Evolutionary conservation across 495 filamentous ascomycete species (phyloP).

Genomic region (Tuber brumale): DNA sequence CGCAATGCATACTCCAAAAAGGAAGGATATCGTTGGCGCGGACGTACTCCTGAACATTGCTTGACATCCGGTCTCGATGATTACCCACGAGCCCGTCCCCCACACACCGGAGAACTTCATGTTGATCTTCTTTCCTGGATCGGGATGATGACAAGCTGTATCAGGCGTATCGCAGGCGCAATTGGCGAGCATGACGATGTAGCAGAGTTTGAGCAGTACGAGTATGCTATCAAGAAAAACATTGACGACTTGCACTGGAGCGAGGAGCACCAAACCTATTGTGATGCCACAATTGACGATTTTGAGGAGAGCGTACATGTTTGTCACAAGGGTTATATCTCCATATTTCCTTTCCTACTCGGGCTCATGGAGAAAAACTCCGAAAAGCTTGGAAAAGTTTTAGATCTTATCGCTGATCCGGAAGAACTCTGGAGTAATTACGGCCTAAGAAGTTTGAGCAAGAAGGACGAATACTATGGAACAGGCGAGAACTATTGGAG

Average conservation of each 20-base stretch:
- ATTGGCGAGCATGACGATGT: conserved; percentile 70
- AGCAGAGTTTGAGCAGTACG: conserved; percentile 60
- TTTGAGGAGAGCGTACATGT: conserved; percentile 84
- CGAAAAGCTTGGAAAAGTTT: conserved; percentile 60
- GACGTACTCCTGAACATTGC: conserved; percentile 76
- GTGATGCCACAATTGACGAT: conserved; percentile 91
- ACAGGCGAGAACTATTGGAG: conserved; percentile 97
- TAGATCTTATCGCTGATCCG: conserved; percentile 72
- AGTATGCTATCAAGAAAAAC: conserved; percentile 75
- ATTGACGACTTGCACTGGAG: conserved; percentile 93
- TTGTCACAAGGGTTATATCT: conserved; percentile 95
- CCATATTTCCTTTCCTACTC: conserved; percentile 85
- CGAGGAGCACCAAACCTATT: conserved; percentile 70
- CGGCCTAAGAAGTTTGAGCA: conserved; percentile 81
- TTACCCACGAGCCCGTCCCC: conserved; percentile 88
- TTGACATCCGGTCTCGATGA: conserved; percentile 92
- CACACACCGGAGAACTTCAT: conserved; percentile 96
- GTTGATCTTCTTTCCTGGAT: conserved; percentile 94
- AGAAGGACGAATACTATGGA: conserved; percentile 71
- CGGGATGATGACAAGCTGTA: conserved; percentile 79
- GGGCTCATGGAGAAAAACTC: conserved; percentile 68
- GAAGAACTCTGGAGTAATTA: conserved; percentile 80
- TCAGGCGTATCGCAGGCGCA: conserved; percentile 67
- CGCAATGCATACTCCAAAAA: conserved; percentile 75
- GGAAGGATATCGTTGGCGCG: conserved; percentile 94